Conservation (phyloP, 2,329 filamentous ascomycete genomes). For the Penicillium sclerotiorum region DNA sequence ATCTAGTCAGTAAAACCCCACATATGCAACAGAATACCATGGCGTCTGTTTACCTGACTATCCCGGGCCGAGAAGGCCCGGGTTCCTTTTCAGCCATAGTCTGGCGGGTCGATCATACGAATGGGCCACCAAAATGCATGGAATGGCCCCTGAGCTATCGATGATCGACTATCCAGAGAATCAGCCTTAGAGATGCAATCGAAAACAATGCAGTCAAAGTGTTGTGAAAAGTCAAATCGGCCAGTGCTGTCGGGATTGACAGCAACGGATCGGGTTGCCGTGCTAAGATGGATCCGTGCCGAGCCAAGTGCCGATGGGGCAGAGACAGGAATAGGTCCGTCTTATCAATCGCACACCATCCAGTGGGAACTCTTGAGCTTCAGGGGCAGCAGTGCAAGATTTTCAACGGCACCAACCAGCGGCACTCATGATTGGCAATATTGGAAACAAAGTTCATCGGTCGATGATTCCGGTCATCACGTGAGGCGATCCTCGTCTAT, state of each 20-base stretch:
- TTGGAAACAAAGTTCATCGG: not conserved
- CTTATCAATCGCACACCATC: not conserved
- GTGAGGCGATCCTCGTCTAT: not conserved
- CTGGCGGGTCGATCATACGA: not conserved
- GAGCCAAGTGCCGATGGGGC: constrained; percentile 27
- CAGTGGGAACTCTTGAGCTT: not conserved
- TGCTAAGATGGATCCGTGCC: constrained; percentile 21
- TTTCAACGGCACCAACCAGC: not conserved
- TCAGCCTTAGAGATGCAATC: not conserved
- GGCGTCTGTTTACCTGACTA: constrained; percentile 15
- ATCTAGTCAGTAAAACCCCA: too few species aligned
- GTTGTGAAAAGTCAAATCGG: constrained; percentile 4
- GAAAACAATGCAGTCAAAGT: too few species aligned
- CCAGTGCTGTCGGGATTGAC: not conserved
- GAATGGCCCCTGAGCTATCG: too few species aligned
- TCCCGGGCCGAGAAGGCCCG: constrained; percentile 1
- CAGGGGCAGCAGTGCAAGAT: not conserved
- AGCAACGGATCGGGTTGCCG: constrained; percentile 29
- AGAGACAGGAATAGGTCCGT: not conserved
- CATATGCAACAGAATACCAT: too few species aligned
- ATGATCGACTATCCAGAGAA: too few species aligned
- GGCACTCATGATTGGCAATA: not conserved
- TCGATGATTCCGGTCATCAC: not conserved
- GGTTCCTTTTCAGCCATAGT: constrained; percentile 14
- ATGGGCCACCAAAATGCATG: not conserved